Evolutionary conservation across 768 basidiomycete species (phyloP), one percentile per base, ranked within the genome.

Genomic region (Pilatotrama ljubarskyi): DNA sequence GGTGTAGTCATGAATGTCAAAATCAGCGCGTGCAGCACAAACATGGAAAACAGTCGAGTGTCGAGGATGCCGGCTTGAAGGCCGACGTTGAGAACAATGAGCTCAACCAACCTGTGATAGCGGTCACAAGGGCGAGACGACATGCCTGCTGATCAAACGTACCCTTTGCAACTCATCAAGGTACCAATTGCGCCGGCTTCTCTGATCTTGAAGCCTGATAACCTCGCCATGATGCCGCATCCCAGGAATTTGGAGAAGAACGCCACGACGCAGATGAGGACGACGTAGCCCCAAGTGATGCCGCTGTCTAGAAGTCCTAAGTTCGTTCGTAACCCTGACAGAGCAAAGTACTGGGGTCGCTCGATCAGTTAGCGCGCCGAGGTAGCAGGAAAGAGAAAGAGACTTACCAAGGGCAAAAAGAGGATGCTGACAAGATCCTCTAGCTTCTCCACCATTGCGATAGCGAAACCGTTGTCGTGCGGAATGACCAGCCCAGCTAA

Each of bases 111-210:
- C 35, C 85, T 86, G 59, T 24, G 10, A 22, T 57, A 43, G 35
- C 9, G 22, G n/a, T 15, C 22, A 52, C 18, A 17, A 15, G 37
- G 11, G 2, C 1, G 40, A 43, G 41, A 18, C 20, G 6, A n/a
- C 15, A 4, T 4, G 20, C 10, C 29, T 3, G 10, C 35, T 14
- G n/a, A 0, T n/a, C 32, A 13, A 15, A 73, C 82, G 47, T 59
- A 88, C 88, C 91, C 92, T 75, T 96, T 92, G 77, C 91, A 93
- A 72, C 84, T 85, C 94, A 97, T 97, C 24, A 97, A 74, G 50
- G 87, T 81, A 3, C 94, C 94, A 58, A 95, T 87, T 5, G 93
- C 91, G 22, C 85, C 84, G 1, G 86, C 77, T 72, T 95, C 93
- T n/a, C 94, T 80, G 73, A 75, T 78, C 41, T 78, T 84, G 76